Percentiles rank a stretch among this genome's conserved stretches.
Evolutionary conservation across 345 rosid species (phyloP).

Genomic region (Eucalyptus guilfoylei): DNA sequence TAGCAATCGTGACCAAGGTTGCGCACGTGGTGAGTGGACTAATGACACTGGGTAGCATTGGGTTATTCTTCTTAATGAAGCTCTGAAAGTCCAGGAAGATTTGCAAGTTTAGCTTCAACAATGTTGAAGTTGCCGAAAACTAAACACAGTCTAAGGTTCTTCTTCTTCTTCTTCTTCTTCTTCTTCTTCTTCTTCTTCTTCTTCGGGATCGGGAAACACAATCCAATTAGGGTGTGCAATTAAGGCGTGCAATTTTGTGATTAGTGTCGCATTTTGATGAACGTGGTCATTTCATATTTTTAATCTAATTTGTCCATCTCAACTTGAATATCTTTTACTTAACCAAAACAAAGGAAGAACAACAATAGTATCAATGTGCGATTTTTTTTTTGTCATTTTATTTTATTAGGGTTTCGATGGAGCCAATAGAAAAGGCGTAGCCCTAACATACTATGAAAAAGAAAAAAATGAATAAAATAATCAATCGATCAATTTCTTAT

Average conservation of each 20-base stretch:
- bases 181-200: not conserved
- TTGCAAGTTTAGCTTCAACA: not conserved
- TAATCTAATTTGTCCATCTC: not conserved
- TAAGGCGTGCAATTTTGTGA: not conserved
- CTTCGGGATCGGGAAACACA: not conserved
- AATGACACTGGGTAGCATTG: conserved; percentile 27
- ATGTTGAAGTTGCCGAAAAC: not conserved
- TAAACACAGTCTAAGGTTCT: not conserved
- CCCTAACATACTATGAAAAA: not conserved
- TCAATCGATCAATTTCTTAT: not conserved
- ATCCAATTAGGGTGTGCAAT: not conserved
- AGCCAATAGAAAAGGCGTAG: not conserved
- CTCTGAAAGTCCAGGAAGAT: conserved; percentile 17
- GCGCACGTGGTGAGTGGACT: conserved; percentile 25
- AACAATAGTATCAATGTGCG: too few species aligned
- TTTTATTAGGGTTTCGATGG: not conserved
- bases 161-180: too few species aligned
- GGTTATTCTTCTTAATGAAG: conserved; percentile 30
- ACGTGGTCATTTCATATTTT: not conserved
- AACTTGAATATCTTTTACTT: not conserved
- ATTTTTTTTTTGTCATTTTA: not conserved
- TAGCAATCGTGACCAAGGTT: conserved; percentile 17
- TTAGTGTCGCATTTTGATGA: not conserved
- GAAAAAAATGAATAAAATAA: not conserved
- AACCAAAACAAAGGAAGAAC: not conserved